These are phyloP conservation scores for Psidium friedrichsthalianum DNA, from an alignment of 345 rosid genomes.

Conservation along the genomic window DNA sequence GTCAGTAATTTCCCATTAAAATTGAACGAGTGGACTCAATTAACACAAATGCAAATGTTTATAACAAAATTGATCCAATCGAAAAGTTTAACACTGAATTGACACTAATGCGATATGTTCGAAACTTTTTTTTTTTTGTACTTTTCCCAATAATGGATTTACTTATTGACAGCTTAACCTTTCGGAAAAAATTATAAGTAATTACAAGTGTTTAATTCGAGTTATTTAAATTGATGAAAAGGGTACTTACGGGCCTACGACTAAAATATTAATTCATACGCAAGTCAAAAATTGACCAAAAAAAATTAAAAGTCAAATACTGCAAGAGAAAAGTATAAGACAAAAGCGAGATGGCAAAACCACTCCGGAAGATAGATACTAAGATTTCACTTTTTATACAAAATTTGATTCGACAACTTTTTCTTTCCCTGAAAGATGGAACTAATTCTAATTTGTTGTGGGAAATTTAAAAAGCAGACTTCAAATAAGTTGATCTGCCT, in stretches of 20 bases:
- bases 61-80: no score
- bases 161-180: neutral
- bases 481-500: neutral
- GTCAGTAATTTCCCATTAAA: no score
- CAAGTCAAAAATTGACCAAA: neutral
- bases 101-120: no score
- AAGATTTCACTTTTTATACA: neutral
- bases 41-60: no score
- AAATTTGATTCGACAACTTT: neutral
- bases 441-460: neutral
- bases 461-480: neutral
- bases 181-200: neutral
- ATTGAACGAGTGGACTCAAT: no score
- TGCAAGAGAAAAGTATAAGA: neutral
- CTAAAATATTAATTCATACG: neutral
- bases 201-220: neutral
- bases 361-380: neutral
- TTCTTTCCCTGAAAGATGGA: neutral
- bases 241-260: neutral
- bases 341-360: neutral
- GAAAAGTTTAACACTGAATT: no score
- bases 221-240: neutral
- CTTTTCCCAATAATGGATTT: neutral
- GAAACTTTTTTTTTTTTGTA: no score
- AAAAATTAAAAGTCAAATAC: neutral